phyloP scores from a whole-genome alignment of 2,329 filamentous ascomycete species.

The Fusarium siculi region DNA sequence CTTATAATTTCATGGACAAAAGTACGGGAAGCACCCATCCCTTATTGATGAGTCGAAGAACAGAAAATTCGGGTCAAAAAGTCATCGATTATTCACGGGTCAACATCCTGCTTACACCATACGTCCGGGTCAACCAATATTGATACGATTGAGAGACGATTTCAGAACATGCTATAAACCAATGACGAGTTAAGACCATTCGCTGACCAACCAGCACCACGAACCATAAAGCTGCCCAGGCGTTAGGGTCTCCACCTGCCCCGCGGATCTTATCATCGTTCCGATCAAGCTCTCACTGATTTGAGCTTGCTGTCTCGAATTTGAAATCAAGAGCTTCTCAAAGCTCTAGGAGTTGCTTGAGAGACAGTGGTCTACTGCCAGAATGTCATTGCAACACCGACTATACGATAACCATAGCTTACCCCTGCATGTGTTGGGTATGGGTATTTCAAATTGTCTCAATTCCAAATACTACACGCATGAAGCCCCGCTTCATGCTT shows the following conservation, averaged over 20 bases:
- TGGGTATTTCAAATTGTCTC: slow-evolving; percentile 10
- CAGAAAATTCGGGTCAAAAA: background rate
- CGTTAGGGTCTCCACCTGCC: slow-evolving; percentile 33
- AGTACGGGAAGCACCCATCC: background rate
- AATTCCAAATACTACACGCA: slow-evolving; percentile 33
- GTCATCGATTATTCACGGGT: background rate
- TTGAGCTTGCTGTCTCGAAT: background rate
- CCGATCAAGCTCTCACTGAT: slow-evolving; percentile 3
- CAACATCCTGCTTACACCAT: background rate
- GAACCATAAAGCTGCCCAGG: background rate
- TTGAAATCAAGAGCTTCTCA: background rate
- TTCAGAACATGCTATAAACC: slow-evolving; percentile 22
- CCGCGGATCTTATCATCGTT: slow-evolving; percentile 28
- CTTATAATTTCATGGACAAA: background rate
- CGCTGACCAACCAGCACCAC: slow-evolving; percentile 24
- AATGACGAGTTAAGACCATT: slow-evolving; percentile 4
- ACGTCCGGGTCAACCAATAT: background rate
- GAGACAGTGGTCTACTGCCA: background rate
- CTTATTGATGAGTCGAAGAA: background rate
- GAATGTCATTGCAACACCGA: background rate
- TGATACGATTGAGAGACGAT: slow-evolving; percentile 1
- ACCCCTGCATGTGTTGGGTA: background rate
- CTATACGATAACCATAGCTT: background rate
- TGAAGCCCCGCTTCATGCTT: slow-evolving; percentile 32
- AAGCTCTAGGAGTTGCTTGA: background rate